Conservation (phyloP, 139 green algal species). For the Chlamydomonas incerta region DNA sequence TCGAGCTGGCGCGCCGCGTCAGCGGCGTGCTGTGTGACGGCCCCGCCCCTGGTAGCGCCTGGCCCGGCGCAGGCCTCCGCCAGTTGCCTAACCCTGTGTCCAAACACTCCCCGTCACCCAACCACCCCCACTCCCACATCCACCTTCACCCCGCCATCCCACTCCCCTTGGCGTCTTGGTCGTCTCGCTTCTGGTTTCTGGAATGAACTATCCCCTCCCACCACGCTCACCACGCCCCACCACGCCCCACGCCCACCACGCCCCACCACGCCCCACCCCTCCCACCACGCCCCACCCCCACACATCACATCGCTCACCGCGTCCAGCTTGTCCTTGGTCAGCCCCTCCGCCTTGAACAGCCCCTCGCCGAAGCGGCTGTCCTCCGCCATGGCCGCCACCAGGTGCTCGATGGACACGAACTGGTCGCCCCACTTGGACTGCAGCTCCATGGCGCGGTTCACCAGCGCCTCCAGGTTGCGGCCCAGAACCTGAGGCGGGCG, state of each 20-base stretch:
- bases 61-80: too few species aligned
- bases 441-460: conserved; percentile 83
- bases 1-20: too few species aligned
- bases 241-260: neutral
- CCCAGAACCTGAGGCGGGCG: conserved; percentile 87
- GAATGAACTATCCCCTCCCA: too few species aligned
- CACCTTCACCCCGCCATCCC: too few species aligned
- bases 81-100: too few species aligned
- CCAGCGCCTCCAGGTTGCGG: conserved; percentile 89
- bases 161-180: too few species aligned
- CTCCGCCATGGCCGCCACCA: conserved; percentile 88
- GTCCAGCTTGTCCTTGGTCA: conserved; percentile 82
- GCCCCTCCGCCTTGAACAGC: conserved; percentile 72
- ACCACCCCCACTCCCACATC: too few species aligned
- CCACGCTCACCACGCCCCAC: too few species aligned
- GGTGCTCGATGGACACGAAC: conserved; percentile 95
- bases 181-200: too few species aligned
- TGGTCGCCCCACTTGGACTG: conserved; percentile 83
- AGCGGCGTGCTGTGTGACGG: too few species aligned
- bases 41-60: too few species aligned
- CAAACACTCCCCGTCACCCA: too few species aligned
- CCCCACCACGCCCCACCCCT: neutral
- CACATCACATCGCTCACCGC: conserved; percentile 43
- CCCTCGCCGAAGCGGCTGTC: conserved; percentile 83
- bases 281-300: neutral